Percentiles rank a stretch among this genome's conserved stretches.
Conservation (phyloP, 75 land plant species). For the Cunninghamia lanceolata region DNA sequence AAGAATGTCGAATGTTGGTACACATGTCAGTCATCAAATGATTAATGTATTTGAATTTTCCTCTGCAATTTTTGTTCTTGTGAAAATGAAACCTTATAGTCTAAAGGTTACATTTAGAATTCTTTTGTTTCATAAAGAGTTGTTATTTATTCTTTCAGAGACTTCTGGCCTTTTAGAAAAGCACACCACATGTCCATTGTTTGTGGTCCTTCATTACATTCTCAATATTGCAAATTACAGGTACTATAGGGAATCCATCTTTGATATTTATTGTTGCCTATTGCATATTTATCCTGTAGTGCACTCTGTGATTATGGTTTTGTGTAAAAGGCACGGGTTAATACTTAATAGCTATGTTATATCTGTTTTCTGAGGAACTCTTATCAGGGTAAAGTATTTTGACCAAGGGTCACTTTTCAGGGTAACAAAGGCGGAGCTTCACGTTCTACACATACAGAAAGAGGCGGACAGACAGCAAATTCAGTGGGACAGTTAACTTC, state of each 20-base stretch:
- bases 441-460: constrained; percentile 27
- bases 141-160: background rate
- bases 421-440: constrained; percentile 35
- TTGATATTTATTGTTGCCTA: background rate
- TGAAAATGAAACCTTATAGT: background rate
- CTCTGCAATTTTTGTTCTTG: background rate
- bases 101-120: background rate
- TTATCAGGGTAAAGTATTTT: background rate
- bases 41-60: background rate
- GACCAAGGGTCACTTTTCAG: constrained; percentile 18
- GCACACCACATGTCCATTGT: background rate
- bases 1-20: background rate
- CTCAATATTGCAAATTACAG: background rate
- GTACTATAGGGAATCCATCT: background rate
- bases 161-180: background rate
- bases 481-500: constrained; percentile 7
- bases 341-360: background rate
- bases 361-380: background rate
- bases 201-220: background rate
- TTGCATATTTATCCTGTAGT: background rate
- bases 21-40: background rate
- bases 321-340: background rate
- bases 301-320: background rate
- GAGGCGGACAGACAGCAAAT: constrained; percentile 4
- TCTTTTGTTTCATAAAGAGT: background rate